These are phyloP conservation scores for Aspergillus sclerotiicarbonarius DNA, from an alignment of 495 filamentous ascomycete species.

Conservation along the genomic window DNA sequence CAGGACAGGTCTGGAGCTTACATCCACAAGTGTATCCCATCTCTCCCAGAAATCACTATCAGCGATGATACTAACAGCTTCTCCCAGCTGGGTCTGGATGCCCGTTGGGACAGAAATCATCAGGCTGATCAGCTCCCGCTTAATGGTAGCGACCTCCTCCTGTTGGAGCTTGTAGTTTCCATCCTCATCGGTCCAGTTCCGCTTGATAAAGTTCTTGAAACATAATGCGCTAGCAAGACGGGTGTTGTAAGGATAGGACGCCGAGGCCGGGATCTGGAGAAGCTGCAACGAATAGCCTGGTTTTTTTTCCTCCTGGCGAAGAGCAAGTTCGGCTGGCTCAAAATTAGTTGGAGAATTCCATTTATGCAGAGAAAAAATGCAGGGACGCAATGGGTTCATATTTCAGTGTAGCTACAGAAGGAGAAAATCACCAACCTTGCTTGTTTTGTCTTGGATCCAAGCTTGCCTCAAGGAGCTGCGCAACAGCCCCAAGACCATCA, in stretches of 20 bases:
- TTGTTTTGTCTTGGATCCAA: slow-evolving; percentile 82
- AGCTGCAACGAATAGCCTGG: slow-evolving; percentile 84
- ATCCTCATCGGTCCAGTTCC: slow-evolving; percentile 91
- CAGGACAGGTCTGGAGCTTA: slow-evolving; percentile 29
- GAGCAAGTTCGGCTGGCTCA: slow-evolving; percentile 68
- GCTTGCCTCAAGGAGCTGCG: slow-evolving; percentile 79
- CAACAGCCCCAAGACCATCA: slow-evolving; percentile 66
- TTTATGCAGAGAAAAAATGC: slow-evolving; percentile 1
- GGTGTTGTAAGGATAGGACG: slow-evolving; percentile 64
- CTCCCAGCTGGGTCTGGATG: slow-evolving; percentile 91
- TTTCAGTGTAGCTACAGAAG: neutral
- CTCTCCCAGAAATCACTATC: slow-evolving; percentile 95
- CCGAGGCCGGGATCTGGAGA: slow-evolving; percentile 80
- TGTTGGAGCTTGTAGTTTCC: slow-evolving; percentile 81
- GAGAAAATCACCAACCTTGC: slow-evolving; percentile 61
- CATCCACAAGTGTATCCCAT: slow-evolving; percentile 90
- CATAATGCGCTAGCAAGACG: slow-evolving; percentile 88
- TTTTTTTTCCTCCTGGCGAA: slow-evolving; percentile 73
- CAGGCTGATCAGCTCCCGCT: slow-evolving; percentile 87
- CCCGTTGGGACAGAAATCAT: slow-evolving; percentile 88
- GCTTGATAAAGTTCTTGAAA: slow-evolving; percentile 97
- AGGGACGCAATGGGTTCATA: slow-evolving; percentile 15
- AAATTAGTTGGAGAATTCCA: neutral
- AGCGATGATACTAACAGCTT: slow-evolving; percentile 93
- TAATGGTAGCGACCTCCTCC: slow-evolving; percentile 83